A percentile compares a stretch with the other conserved stretches of the same genome.
Evolutionary conservation across 2,329 filamentous ascomycete species (phyloP).

Genomic region (Dactylellina cionopaga): DNA sequence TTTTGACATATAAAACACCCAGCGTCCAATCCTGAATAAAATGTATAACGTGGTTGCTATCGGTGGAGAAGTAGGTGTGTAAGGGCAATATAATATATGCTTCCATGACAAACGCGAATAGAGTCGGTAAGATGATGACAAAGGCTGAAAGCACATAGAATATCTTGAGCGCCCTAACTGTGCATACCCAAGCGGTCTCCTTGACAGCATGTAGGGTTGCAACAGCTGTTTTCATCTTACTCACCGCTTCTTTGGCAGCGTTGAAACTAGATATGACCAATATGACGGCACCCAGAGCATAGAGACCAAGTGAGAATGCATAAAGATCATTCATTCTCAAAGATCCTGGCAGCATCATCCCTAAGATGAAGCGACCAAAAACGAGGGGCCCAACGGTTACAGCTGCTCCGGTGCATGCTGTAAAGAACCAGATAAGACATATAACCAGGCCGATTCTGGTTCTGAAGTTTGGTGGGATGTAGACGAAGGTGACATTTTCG

Average conservation of each 20-base stretch:
- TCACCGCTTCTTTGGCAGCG: slow-evolving; percentile 35
- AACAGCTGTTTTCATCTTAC: slow-evolving; percentile 26
- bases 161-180: slow-evolving; percentile 63
- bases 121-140: slow-evolving; percentile 79
- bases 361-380: slow-evolving; percentile 82
- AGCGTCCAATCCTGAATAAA: slow-evolving; percentile 94
- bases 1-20: slow-evolving; percentile 87
- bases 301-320: slow-evolving; percentile 90
- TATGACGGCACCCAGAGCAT: slow-evolving; percentile 75
- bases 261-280: slow-evolving; percentile 66
- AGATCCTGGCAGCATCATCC: slow-evolving; percentile 74
- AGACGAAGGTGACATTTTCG: slow-evolving; percentile 75
- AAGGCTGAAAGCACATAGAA: slow-evolving; percentile 80
- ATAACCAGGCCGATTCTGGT: slow-evolving; percentile 85
- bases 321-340: slow-evolving; percentile 92
- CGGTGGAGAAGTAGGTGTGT: slow-evolving; percentile 74
- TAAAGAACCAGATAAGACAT: slow-evolving; percentile 90
- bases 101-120: slow-evolving; percentile 83
- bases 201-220: slow-evolving; percentile 36
- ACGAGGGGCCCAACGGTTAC: slow-evolving; percentile 87
- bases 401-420: slow-evolving; percentile 83
- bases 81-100: slow-evolving; percentile 88
- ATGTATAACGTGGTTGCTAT: slow-evolving; percentile 74
- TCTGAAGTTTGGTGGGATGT: slow-evolving; percentile 85
- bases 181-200: slow-evolving; percentile 41